Evolutionary conservation across 2,329 filamentous ascomycete species (phyloP), one percentile per base, ranked within the genome.

Genomic region (Colletotrichum echinochloae): DNA sequence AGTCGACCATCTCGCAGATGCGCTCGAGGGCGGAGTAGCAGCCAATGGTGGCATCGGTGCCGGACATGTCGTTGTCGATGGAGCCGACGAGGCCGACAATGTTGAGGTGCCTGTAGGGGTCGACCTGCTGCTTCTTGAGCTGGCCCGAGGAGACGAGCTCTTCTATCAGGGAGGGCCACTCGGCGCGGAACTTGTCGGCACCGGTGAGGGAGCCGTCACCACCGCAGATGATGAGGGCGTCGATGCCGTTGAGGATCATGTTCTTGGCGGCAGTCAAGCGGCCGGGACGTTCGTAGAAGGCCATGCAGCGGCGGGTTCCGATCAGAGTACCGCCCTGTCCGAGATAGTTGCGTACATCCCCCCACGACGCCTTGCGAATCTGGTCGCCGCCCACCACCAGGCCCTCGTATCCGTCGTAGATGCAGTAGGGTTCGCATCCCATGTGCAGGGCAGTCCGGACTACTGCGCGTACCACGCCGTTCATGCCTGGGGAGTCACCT

Each of bases 21-120:
- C 95, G 91, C 57, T 92, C 90, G 66, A 99, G 88, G 30, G 96
- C 96, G 52, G 95, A 97, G 84, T 97, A 98, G 80, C 94, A 97
- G 66, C 96, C 96, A 79, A 99, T 98, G 39, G 96, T 99, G 70
- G 96, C 95, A 81, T 99, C 96, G 16, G 96, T 99, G 74, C 94
- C 94, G 60, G 95, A 97, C 82, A 99, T 92, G 79, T 99, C 96
- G 79, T 99, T 99, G 86, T 99, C 96, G 78, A 99, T 99, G 64
- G 94, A 97, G 68, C 96, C 96, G 35, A 99, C 96, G 61, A 98
- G 86, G 57, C 96, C 96, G 64, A 98, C 95, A 75, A 99, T 97
- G 82, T 98, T 99, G 78, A 99, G 88, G 75, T 97, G 90, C 77
- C 88, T 88, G 86, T 94, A 97, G 2, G 93, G 92, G 55, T 89